Percentiles rank a stretch among this genome's conserved stretches.
phyloP scores from a whole-genome alignment of 352 stramenopile species.

The Phytopythium boreale region DNA sequence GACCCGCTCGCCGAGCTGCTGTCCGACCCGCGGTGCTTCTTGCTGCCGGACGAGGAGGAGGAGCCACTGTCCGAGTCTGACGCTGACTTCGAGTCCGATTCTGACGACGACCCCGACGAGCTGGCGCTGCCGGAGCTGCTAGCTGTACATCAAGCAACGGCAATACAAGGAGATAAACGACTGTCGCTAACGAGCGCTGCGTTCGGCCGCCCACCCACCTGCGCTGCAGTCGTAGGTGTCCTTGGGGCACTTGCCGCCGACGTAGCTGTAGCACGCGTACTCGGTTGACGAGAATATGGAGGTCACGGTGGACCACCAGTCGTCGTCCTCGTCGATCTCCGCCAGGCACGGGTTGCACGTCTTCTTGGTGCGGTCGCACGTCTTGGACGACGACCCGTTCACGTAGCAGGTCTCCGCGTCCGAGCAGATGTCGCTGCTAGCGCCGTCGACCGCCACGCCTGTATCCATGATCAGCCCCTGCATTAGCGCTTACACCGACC shows the following conservation, averaged over 20 bases:
- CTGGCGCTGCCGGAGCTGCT: slow-evolving; percentile 20
- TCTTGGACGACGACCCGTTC: slow-evolving; percentile 35
- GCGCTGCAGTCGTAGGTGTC: slow-evolving; percentile 35
- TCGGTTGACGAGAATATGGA: slow-evolving; percentile 22
- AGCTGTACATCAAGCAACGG: background rate
- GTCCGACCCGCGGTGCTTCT: slow-evolving; percentile 2
- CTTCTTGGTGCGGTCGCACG: slow-evolving; percentile 38
- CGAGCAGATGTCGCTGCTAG: slow-evolving; percentile 25
- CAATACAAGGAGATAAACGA: background rate
- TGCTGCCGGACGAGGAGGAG: slow-evolving; percentile 10
- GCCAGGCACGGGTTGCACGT: slow-evolving; percentile 45
- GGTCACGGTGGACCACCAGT: slow-evolving; percentile 11
- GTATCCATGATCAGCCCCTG: background rate
- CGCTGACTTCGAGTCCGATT: slow-evolving; percentile 11
- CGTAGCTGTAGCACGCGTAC: slow-evolving; percentile 44
- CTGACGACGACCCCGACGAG: slow-evolving; percentile 4
- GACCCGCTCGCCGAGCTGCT: slow-evolving; percentile 6
- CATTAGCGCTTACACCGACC: background rate
- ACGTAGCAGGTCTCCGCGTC: slow-evolving; percentile 42
- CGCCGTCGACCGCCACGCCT: slow-evolving; percentile 10
- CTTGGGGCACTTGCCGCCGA: slow-evolving; percentile 31
- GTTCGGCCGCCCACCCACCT: slow-evolving; percentile 8
- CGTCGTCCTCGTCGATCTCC: slow-evolving; percentile 21
- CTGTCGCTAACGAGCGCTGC: background rate
- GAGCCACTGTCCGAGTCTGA: slow-evolving; percentile 16